phyloP scores from a whole-genome alignment of 1,139 yeast genomes.

The Suhomyces chickasaworum region DNA sequence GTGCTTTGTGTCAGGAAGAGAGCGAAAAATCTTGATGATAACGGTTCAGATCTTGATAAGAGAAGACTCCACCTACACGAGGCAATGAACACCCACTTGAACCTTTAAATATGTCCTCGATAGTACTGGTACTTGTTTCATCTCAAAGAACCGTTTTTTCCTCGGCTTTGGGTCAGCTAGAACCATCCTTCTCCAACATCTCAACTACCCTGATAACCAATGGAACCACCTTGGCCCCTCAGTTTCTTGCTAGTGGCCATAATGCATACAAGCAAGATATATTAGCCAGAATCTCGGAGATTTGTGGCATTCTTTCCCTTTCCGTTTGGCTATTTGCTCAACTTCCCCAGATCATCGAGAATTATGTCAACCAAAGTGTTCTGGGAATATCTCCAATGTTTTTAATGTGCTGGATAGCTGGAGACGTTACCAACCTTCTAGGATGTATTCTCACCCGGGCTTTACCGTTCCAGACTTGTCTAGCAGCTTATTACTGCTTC shows the following conservation, averaged over 20 bases:
- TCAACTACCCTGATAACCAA: neutral
- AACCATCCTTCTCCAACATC: neutral
- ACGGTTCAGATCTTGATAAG: constrained; percentile 4
- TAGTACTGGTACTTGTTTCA: neutral
- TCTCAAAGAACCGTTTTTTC: neutral
- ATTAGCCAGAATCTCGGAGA: constrained; percentile 18
- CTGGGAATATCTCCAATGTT: constrained; percentile 26
- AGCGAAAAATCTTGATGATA: constrained; percentile 7
- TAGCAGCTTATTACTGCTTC: constrained; percentile 30
- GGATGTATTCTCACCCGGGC: constrained; percentile 29
- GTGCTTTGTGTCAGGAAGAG: constrained; percentile 4
- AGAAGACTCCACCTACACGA: neutral
- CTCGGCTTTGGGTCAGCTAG: neutral
- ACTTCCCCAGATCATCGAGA: constrained; percentile 31
- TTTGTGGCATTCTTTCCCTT: constrained; percentile 31
- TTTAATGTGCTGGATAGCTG: constrained; percentile 28
- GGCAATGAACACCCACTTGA: neutral
- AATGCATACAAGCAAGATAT: neutral
- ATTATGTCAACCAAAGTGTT: constrained; percentile 28
- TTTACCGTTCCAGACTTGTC: constrained; percentile 28
- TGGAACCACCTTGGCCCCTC: neutral
- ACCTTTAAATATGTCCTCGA: neutral
- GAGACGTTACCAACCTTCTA: constrained; percentile 26
- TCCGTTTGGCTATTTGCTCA: constrained; percentile 34
- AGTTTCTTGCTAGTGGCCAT: neutral